Base-by-base conservation (phyloP, 176 grass and related monocot species). In the Oryza meyeriana region DNA sequence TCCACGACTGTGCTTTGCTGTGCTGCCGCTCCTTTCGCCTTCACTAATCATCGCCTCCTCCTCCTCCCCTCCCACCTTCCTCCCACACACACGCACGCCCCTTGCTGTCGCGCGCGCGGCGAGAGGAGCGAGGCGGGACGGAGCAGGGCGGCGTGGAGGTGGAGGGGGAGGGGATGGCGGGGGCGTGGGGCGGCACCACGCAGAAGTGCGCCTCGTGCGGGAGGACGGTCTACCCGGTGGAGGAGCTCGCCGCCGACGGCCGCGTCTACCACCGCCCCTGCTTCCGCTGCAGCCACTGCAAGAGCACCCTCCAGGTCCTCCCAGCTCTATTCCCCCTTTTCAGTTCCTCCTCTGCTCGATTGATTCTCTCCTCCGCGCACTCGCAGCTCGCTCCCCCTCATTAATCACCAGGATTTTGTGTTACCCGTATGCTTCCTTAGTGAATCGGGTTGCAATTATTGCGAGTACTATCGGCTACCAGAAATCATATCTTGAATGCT, bases 261-360 rank as follows among this genome's bases (percentile, higher is more conserved):
- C 87, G 91, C 77, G 84, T 93, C 89, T 99, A 96, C 55, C 97
- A 99, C 89, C 86, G 88, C 73, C 91, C 97, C 17, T 99, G 97
- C 87, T 99, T 99, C 76, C 93, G 97, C 33, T 99, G 97, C 74
- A 85, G 83, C 64, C 97, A 95, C 93, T 99, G 97, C 93, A 99
- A 92, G 64, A 85, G 83, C 78, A 99, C 97, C 30, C 97, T 99
- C 77, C 88, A 99, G 97, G 97, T 94, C 28, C 5, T 28, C 22
- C 34, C 28, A 18, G 10, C 25, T 16, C 14, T 8, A 13, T 17
- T 8, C 66, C 2, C 8, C 29, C 9, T 29, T 8, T 5, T 44
- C 33, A 0, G 20, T 62, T 24, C 45, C 26, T 38, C 10, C 40
- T 29, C 12, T 14, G 36, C 59, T 75, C 13, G 6, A 42, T 68